phyloP scores from a whole-genome alignment of 208 protist genomes.

The Porcisia hertigi region DNA sequence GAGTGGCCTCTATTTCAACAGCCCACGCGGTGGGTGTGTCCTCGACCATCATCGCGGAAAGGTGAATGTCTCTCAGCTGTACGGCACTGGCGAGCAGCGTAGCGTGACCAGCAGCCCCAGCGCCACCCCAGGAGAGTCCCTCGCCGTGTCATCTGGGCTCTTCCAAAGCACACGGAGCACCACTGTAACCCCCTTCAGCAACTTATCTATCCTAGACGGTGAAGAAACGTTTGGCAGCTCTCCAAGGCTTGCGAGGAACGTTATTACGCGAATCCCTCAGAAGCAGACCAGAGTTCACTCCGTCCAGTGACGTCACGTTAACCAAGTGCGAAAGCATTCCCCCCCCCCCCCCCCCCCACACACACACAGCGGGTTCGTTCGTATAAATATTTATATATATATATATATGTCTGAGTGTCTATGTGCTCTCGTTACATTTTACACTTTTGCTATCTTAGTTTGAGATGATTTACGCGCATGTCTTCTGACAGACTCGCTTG shows the following conservation, averaged over 20 bases:
- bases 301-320: not conserved
- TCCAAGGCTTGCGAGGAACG: not conserved
- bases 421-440: no score
- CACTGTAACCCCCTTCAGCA: not conserved
- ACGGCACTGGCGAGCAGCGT: conserved; percentile 6
- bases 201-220: conserved; percentile 3
- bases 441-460: no score
- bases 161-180: conserved; percentile 14
- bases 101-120: not conserved
- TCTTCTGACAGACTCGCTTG: no score
- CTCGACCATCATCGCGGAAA: conserved; percentile 23
- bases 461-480: no score
- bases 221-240: conserved; percentile 20
- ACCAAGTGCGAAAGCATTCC: no score
- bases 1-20: conserved; percentile 2
- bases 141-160: conserved; percentile 4
- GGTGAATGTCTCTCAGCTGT: conserved; percentile 19
- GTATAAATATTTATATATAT: no score
- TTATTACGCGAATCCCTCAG: conserved; percentile 9
- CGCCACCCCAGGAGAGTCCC: not conserved
- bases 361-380: not conserved
- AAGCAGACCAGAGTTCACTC: not conserved
- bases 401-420: no score
- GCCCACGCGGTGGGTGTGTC: not conserved
- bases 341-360: no score